Base-by-base conservation (phyloP, 1,139 yeast genomes). In the Yarrowia galli region DNA sequence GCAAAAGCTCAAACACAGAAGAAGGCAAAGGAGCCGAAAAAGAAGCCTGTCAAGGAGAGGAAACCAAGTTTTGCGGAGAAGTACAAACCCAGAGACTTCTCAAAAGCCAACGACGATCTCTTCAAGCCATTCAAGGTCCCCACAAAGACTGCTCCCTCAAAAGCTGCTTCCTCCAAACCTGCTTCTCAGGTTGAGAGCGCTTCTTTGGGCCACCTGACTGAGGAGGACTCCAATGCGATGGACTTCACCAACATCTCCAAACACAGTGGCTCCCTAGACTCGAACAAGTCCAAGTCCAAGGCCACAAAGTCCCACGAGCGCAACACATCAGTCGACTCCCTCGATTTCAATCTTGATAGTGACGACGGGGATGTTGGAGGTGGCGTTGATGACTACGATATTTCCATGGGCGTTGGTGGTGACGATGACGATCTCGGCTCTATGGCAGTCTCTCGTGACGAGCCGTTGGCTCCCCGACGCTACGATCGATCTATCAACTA, bases 71-170 rank as follows among this genome's bases (percentile, higher is more conserved):
- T 53, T 38, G 60, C 60, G 0, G 43, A 36, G 2, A 36, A 36
- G 38, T 53, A 53, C 35, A 53, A 53, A 12, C 60, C 60, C 18
- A 15, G 43, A 2, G 60, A 53, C 45, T 36, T 53, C 7, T 36
- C 43, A 15, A 53, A 36, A n/a, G 43, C 16, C 23, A 53, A 10
- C 15, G 32, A 22, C 20, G 32, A 20, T 2, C n/a, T 53, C 15
- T 53, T 53, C 32, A 53, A 36, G 15, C 8, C 43, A 0, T 38
- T 36, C 60, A 53, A 53, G 20, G 45, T 23, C 6, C 58, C 58
- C 15, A 3, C 58, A 2, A 36, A 53, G 35, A 23, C 36, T 2
- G 38, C 9, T 0, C 6, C 54, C 28, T 16, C 53, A 12, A n/a
- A 16, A 1, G n/a, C 36, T 4, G 35, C 22, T 3, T 6, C 38